Base-by-base conservation (phyloP, 257 asterid genomes). In the Galeopsis tetrahit region DNA sequence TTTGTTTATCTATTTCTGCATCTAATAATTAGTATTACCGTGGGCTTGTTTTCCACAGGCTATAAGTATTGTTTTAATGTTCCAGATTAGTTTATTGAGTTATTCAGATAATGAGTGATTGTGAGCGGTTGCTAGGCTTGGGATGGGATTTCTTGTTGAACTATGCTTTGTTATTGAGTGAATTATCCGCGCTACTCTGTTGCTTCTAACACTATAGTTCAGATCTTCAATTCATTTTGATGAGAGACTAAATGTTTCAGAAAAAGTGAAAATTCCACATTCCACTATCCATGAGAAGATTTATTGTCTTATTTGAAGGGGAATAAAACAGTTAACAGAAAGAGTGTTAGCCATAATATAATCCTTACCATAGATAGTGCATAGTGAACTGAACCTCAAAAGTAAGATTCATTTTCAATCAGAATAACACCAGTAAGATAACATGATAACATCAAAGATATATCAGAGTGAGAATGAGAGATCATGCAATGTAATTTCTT, bases 381-480 rank as follows among this genome's bases (percentile, higher is more conserved):
- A 71, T 5, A 39, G 38, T 63, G 10, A 57, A 49, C 34, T 51
- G 63, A 32, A 66, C 49, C 39, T 49, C 63, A 35, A 38, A 76
- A 39, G 56, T 71, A 70, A 48, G 31, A 68, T 71, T 35, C 58
- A 52, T 48, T 38, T 72, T 43, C 13, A 66, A 49, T 49, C 43
- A 63, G 11, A 42, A 64, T 55, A 53, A 75, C 58, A 67, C 61
- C 71, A 53, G 58, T 39, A 56, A 7, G 57, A 74, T 69, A 67
- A 31, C 7, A 9, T 48, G 57, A 74, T 69, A 67, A 31, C 7
- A 9, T 48, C 36, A 48, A 42, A 33, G 40, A 60, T 53, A 53
- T 21, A 13, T 13, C 36, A 81, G 70, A 52, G 69, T 46, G 57
- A 62, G 14, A 63, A 69, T 51, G 56, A 43, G 48, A 15, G 69